Percentiles rank a stretch among this genome's conserved stretches.
Conservation (phyloP, 1,284 basidiomycete species). For the Farysia itapuensis region DNA sequence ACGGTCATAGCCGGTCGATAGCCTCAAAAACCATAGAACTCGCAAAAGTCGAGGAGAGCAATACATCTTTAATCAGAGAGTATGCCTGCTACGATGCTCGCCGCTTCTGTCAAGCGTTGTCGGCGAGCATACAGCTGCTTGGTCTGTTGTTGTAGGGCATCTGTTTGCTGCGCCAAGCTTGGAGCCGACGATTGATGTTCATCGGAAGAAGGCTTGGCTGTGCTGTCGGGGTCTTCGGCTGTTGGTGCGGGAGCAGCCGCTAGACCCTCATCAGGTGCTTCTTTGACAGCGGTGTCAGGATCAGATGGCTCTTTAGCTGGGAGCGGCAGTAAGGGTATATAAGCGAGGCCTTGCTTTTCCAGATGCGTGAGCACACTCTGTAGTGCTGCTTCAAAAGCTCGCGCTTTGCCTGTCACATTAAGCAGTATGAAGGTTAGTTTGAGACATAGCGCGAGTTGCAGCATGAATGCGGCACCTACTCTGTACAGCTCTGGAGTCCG, state of each 20-base stretch:
- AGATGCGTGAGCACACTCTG: constrained; percentile 2
- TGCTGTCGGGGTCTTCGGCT: not conserved
- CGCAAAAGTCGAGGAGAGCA: not conserved
- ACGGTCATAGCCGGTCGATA: too few species aligned
- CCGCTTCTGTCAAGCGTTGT: constrained; percentile 20
- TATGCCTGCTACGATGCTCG: constrained; percentile 17
- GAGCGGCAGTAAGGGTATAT: constrained; percentile 5
- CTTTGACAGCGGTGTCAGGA: not conserved
- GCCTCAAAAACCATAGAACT: too few species aligned
- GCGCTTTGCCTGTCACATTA: constrained; percentile 1
- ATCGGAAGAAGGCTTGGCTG: not conserved
- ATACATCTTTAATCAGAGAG: constrained; percentile 4
- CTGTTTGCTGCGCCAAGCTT: too few species aligned
- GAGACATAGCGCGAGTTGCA: too few species aligned
- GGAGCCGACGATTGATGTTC: constrained; percentile 2
- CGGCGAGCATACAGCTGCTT: constrained; percentile 20
- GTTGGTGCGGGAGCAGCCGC: not conserved
- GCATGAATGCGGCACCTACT: too few species aligned
- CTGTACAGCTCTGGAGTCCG: too few species aligned
- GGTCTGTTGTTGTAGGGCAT: constrained; percentile 8
- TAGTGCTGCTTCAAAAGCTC: constrained; percentile 4
- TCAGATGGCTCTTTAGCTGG: too few species aligned
- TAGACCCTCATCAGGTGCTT: not conserved
- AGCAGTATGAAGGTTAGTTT: too few species aligned
- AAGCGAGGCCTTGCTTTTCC: constrained; percentile 26